Base-by-base conservation (phyloP, 352 stramenopile species). In the Phytopythium boreale region DNA sequence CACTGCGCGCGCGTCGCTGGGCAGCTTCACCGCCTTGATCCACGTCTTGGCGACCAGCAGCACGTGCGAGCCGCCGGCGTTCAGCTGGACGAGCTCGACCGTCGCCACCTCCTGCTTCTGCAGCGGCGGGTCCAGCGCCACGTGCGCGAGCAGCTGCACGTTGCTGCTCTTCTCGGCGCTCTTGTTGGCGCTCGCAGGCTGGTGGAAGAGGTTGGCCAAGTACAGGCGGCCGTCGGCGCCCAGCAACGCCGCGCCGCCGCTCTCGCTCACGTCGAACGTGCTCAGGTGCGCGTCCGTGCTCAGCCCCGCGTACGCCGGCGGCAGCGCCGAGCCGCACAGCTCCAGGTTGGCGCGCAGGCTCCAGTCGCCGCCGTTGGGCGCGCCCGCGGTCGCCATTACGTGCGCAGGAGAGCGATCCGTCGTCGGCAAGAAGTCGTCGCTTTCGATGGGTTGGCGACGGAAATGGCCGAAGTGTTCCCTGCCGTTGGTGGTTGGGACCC, bases 201-300 rank as follows among this genome's bases (percentile, higher is more conserved):
- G 59, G 47, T 89, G 78, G 58, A 91, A 76, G 11, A 91, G 62
- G 44, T 79, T 77, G 24, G 88, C 71, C 7, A 89, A 53, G 53
- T 85, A 87, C 59, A 91, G 71, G 17, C 67, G 68, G 2, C 80
- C 75, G 52, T 59, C 59, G 41, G 80, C 79, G 39, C 72, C 73
- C 53, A 83, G 76, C 46, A 92, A 68, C 62, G 81, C 74, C 55
- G 69, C 75, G 29, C 79, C 70, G 64, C 74, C 71, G 61, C 68
- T 67, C n/a, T 87, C 76, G 68, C 69, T 72, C 56, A 92, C 77
- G 62, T 90, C 83, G 53, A 92, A 92, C 2, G 83, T 89, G 62
- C 79, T 79, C 27, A 88, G 68, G 53, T 88, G 73, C 52, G 79
- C 77, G 34, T 76, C 73, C 52, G 75, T 82, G 60, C 72, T 69